Evolutionary conservation across 164 flowering plant genomes (phyloP).

Genomic region (Vitis riparia): DNA sequence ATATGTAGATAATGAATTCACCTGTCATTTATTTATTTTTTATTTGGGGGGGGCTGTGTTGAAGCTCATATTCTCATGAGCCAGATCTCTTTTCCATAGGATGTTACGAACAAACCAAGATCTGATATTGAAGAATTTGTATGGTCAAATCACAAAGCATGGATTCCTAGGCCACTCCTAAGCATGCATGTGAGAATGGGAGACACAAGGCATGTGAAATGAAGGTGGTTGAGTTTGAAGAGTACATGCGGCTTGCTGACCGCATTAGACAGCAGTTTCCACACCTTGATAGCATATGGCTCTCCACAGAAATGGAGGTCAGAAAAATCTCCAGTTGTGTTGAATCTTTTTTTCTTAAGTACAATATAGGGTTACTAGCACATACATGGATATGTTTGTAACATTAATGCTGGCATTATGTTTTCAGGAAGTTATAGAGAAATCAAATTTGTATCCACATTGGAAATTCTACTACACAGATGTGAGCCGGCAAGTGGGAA

Average conservation of each 20-base stretch:
- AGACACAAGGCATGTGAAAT: slow-evolving; percentile 95
- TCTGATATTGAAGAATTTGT: slow-evolving; percentile 62
- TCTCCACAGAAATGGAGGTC: slow-evolving; percentile 97
- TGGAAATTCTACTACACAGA: slow-evolving; percentile 91
- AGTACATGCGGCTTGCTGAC: slow-evolving; percentile 73
- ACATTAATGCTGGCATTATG: neutral
- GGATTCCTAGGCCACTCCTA: slow-evolving; percentile 85
- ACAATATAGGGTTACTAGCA: too few relatives aligned
- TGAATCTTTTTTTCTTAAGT: too few relatives aligned
- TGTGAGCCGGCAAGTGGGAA: slow-evolving; percentile 81
- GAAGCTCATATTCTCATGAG: neutral
- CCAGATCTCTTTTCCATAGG: slow-evolving; percentile 25
- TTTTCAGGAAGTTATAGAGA: slow-evolving; percentile 75
- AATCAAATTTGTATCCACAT: slow-evolving; percentile 44
- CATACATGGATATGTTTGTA: too few relatives aligned
- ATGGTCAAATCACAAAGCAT: slow-evolving; percentile 79
- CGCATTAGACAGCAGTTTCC: slow-evolving; percentile 77
- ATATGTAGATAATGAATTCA: too few relatives aligned
- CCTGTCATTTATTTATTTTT: too few relatives aligned
- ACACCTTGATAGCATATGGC: slow-evolving; percentile 76
- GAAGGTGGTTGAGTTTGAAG: slow-evolving; percentile 81
- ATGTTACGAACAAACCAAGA: slow-evolving; percentile 11
- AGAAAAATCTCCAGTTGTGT: too few relatives aligned
- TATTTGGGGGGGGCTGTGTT: too few relatives aligned
- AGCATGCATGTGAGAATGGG: slow-evolving; percentile 99